Evolutionary conservation across 2,329 filamentous ascomycete species (phyloP), one percentile per base, ranked within the genome.

Genomic region (Fusarium nanum): DNA sequence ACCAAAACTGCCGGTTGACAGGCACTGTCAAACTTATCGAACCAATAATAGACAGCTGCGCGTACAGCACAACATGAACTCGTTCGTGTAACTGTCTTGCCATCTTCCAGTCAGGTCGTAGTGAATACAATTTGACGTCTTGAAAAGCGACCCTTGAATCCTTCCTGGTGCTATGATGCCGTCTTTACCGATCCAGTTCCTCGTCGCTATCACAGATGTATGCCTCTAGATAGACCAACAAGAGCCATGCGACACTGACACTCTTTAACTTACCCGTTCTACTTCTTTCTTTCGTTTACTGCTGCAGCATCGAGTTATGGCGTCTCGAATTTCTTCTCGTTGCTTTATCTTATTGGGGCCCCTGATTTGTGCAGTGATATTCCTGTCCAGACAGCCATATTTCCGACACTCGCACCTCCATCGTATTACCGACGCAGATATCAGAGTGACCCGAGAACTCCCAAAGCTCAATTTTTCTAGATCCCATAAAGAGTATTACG

Each of bases 401-500:
- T 68, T 73, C 32, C 61, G 67, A n/a, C 57, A 27, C 30, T 60
- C 56, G 22, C 53, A 50, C 20, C 46, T 48, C 25, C 67, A 69
- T 42, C 71, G 68, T 57, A 75, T 68, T 55, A 70, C 63, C n/a
- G 60, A 71, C 27, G 55, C 63, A 49, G 75, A 77, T 57, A 57
- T 73, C n/a, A 60, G 56, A 9, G 64, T 75, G 14, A 58, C 66
- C 4, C 62, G 56, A 5, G 22, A 59, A 23, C 75, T 77, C 25
- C 74, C 73, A 3, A 60, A 52, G 8, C 74, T 77, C 54, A 67
- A 77, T 58, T 77, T 77, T 41, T 67, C 74, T 3, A 60, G 47
- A 22, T 44, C 58, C 4, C 68, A 76, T n/a, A 49, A 54, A 23
- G 68, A 71, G 25, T 79, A 74, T 62, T 80, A 79, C 41, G 63